These are phyloP conservation scores for Cutaneotrichosporon arboriforme DNA, from an alignment of 1,284 basidiomycete genomes.

Conservation along the genomic window DNA sequence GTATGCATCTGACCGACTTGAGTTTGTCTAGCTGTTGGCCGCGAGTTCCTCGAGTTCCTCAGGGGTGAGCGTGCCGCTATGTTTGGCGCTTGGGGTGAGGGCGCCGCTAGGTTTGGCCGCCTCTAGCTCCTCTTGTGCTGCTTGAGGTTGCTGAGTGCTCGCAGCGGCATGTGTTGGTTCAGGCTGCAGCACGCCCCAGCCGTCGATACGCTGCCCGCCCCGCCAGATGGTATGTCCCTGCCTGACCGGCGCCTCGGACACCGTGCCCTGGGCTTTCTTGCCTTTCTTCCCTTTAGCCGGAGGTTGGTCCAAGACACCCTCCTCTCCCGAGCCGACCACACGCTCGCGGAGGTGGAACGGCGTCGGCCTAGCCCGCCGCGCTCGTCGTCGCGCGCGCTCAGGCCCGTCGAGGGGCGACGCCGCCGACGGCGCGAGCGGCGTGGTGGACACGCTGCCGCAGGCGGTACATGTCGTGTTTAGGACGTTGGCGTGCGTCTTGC, in stretches of 20 bases:
- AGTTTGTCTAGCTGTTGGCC: background rate
- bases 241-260: too few relatives aligned
- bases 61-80: background rate
- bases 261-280: background rate
- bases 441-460: constrained; percentile 17
- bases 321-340: background rate
- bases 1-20: constrained; percentile 7
- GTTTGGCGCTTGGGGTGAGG: too few relatives aligned
- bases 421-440: constrained; percentile 20
- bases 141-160: background rate
- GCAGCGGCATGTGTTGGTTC: background rate
- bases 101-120: background rate
- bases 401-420: constrained; percentile 27
- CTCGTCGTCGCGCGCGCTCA: constrained; percentile 17
- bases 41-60: constrained; percentile 2
- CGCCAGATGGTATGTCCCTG: constrained; percentile 12
- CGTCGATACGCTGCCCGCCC: constrained; percentile 8
- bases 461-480: constrained; percentile 28
- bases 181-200: constrained; percentile 9
- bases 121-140: background rate
- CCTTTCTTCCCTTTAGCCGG: background rate
- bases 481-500: constrained; percentile 4
- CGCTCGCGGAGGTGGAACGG: constrained; percentile 29
- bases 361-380: constrained; percentile 7
- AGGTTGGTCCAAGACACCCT: background rate